Evolutionary conservation across 805 yeast genomes (phyloP).

Genomic region (Ogataea methanolica): DNA sequence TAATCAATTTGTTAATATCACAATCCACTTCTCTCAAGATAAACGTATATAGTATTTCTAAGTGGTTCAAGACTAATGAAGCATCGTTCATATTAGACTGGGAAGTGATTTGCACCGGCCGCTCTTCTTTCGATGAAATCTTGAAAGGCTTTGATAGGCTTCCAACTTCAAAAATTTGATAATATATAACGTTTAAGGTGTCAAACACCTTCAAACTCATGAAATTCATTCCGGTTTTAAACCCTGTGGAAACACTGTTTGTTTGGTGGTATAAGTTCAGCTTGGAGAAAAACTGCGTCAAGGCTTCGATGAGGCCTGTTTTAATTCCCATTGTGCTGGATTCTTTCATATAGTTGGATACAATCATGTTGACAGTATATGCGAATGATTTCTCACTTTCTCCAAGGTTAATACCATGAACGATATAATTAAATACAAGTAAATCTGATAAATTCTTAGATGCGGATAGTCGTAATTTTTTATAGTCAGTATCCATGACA

Average conservation of each 20-base stretch:
- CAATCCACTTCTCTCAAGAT: constrained; percentile 28
- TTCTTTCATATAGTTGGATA: constrained; percentile 18
- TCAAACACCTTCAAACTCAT: constrained; percentile 26
- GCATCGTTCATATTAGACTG: constrained; percentile 16
- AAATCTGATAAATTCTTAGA: constrained; percentile 30
- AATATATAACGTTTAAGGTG: constrained; percentile 18
- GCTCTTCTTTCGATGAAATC: constrained; percentile 15
- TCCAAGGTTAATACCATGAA: constrained; percentile 23
- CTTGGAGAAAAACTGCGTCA: constrained; percentile 28
- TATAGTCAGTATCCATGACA: constrained; percentile 25
- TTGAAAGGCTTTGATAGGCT: constrained; percentile 8
- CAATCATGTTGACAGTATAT: constrained; percentile 17
- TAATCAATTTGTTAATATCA: constrained; percentile 30
- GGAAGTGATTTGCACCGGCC: constrained; percentile 4
- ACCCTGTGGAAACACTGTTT: constrained; percentile 20
- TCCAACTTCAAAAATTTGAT: constrained; percentile 21
- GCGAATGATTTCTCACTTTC: constrained; percentile 24
- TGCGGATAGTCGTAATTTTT: constrained; percentile 25
- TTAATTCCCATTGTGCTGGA: constrained; percentile 13
- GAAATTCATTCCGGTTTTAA: constrained; percentile 25
- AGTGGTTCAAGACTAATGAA: constrained; percentile 19
- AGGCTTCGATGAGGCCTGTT: constrained; percentile 25
- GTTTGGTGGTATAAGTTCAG: constrained; percentile 29
- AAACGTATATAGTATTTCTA: constrained; percentile 26
- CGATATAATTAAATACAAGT: constrained; percentile 28